Conservation (phyloP, 805 yeast species). For the Cyberlindnera americana region DNA sequence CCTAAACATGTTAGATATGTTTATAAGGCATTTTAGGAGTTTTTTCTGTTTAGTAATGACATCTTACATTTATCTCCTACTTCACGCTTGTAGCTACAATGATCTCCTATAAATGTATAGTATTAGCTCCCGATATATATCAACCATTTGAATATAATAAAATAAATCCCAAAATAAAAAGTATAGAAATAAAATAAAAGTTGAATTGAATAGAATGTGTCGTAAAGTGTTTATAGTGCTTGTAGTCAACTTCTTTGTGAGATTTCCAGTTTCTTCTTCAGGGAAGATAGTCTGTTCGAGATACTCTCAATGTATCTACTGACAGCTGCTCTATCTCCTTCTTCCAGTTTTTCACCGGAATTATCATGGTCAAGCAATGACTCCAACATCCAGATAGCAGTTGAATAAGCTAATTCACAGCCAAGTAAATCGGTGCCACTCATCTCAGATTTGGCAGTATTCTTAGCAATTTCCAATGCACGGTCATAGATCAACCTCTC, state of each 20-base stretch:
- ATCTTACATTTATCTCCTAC: not conserved
- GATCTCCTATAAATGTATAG: not conserved
- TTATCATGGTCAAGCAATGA: slow-evolving; percentile 59
- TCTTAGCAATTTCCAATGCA: slow-evolving; percentile 88
- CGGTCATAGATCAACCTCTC: slow-evolving; percentile 89
- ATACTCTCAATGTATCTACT: slow-evolving; percentile 80
- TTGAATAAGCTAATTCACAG: slow-evolving; percentile 86
- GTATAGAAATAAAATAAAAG: not conserved
- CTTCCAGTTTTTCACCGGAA: slow-evolving; percentile 46
- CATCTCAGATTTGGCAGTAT: slow-evolving; percentile 86
- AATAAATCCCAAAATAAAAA: not conserved
- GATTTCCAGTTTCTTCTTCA: slow-evolving; percentile 52
- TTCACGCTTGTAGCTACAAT: not conserved
- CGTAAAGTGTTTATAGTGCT: no score
- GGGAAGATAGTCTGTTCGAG: slow-evolving; percentile 69
- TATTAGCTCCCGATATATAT: slow-evolving; percentile 1
- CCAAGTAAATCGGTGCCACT: slow-evolving; percentile 61
- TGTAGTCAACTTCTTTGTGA: slow-evolving; percentile 10
- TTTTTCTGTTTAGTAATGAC: not conserved
- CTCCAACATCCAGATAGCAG: slow-evolving; percentile 94
- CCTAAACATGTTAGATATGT: no score
- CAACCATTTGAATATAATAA: not conserved
- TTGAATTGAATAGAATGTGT: not conserved
- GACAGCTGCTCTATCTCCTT: slow-evolving; percentile 70
- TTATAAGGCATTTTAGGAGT: no score